Evolutionary conservation across 805 yeast genomes (phyloP).

Genomic region (Dipodascus geniculatus): DNA sequence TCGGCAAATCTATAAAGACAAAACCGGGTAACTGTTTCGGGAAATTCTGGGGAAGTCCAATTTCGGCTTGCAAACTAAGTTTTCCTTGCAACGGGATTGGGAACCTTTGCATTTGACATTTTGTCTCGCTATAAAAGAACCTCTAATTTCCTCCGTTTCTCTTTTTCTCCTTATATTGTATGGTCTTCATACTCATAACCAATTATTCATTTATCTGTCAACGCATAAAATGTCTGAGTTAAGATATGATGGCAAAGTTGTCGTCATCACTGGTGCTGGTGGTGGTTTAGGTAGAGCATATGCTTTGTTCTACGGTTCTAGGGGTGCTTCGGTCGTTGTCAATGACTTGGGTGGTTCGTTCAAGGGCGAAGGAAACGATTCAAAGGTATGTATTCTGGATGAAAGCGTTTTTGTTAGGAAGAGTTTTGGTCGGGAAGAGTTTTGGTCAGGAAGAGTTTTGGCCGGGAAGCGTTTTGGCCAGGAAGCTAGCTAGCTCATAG

Average conservation of each 20-base stretch:
- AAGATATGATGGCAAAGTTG: constrained; percentile 71
- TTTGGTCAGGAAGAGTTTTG: no score
- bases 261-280: constrained; percentile 93
- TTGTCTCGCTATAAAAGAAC: background rate
- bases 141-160: background rate
- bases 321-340: constrained; percentile 93
- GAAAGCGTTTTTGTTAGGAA: no score
- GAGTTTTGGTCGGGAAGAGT: no score
- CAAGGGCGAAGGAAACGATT: constrained; percentile 52
- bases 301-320: constrained; percentile 73
- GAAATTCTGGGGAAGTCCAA: background rate
- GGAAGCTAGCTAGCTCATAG: no score
- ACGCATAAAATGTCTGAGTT: constrained; percentile 18
- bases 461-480: no score
- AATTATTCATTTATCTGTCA: background rate
- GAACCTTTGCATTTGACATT: background rate
- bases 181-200: background rate
- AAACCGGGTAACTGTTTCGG: background rate
- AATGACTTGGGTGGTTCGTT: constrained; percentile 86
- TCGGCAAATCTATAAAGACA: background rate
- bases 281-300: constrained; percentile 90
- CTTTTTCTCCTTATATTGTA: background rate
- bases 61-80: background rate
- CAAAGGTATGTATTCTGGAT: background rate
- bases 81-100: background rate